Conservation (phyloP, 495 filamentous ascomycete species). For the Aspergillus panamensis region DNA sequence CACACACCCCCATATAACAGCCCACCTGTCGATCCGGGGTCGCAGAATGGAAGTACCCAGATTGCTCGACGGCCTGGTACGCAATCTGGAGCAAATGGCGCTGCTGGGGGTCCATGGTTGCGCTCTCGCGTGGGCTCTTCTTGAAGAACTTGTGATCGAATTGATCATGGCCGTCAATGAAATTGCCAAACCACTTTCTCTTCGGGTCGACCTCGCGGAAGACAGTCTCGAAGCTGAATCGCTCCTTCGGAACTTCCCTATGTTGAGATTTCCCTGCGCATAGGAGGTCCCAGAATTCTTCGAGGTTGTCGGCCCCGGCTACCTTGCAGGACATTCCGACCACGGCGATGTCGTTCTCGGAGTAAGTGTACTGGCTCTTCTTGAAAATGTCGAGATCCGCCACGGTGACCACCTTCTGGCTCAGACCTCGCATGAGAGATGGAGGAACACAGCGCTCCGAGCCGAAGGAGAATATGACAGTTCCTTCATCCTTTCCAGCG, state of each 20-base stretch:
- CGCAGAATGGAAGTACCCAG: constrained; percentile 31
- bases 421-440: background rate
- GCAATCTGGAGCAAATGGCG: constrained; percentile 42
- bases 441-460: constrained; percentile 1
- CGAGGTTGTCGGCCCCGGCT: constrained; percentile 43
- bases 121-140: constrained; percentile 39
- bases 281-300: constrained; percentile 43
- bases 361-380: background rate
- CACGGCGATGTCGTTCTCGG: constrained; percentile 41
- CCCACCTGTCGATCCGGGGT: constrained; percentile 22
- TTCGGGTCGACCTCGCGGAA: constrained; percentile 30
- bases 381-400: background rate
- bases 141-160: constrained; percentile 55
- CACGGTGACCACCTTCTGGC: background rate
- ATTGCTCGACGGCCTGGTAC: constrained; percentile 47
- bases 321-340: constrained; percentile 47
- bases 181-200: constrained; percentile 45
- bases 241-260: constrained; percentile 27
- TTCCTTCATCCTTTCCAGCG: background rate
- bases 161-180: constrained; percentile 37
- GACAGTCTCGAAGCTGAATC: constrained; percentile 22
- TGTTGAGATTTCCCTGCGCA: constrained; percentile 40
- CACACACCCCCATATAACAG: constrained; percentile 27
- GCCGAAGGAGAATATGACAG: background rate
- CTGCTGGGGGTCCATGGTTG: constrained; percentile 49